phyloP scores from a whole-genome alignment of 345 rosid genomes.

The Populus ilicifolia region DNA sequence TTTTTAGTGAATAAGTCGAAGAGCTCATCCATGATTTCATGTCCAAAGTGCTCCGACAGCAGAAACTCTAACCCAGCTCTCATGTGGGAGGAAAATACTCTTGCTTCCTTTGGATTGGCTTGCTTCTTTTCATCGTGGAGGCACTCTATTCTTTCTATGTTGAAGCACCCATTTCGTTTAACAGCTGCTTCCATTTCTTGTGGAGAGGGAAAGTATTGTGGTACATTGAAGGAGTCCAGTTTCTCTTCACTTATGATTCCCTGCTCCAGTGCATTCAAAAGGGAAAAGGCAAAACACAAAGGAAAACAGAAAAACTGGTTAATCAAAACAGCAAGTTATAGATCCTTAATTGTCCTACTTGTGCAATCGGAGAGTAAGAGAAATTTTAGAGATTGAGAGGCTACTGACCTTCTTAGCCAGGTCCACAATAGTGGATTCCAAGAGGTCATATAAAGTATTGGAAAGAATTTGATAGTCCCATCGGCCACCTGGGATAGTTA shows the following conservation, averaged over 20 bases:
- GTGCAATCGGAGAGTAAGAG: neutral
- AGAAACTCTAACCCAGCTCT: neutral
- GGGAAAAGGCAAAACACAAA: too few species aligned
- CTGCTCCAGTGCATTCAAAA: neutral
- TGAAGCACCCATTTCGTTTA: slow-evolving; percentile 4
- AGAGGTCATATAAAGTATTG: neutral
- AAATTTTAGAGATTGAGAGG: neutral
- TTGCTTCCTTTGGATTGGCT: neutral
- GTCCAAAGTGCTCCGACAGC: neutral
- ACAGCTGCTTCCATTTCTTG: neutral
- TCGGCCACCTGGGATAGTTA: neutral
- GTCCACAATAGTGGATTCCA: neutral
- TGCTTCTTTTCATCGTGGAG: neutral
- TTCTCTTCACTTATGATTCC: neutral
- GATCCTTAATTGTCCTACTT: neutral
- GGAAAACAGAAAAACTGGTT: too few species aligned
- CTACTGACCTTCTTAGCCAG: neutral
- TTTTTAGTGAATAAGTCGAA: neutral
- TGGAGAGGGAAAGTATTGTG: slow-evolving; percentile 1
- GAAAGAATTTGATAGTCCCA: neutral
- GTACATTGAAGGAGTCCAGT: slow-evolving; percentile 3
- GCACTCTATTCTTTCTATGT: neutral
- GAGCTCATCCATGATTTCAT: neutral
- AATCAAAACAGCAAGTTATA: too few species aligned
- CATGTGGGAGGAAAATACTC: neutral